Evolutionary conservation across 192 early-diverging fungal species (phyloP), one percentile per base, ranked within the genome.

Genomic region (Backusella sp.): DNA sequence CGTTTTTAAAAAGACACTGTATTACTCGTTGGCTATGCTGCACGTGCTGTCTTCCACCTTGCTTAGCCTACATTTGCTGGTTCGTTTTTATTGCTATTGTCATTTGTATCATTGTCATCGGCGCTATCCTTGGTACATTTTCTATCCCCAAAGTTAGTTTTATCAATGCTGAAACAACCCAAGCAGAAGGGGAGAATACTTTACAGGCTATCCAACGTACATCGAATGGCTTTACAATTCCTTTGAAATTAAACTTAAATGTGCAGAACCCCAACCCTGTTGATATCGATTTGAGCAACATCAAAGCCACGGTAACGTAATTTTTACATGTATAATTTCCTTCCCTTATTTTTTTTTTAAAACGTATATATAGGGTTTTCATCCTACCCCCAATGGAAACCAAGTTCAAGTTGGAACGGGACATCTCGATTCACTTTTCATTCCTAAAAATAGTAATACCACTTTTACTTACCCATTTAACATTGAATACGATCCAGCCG

Each of bases 401-500:
- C 37, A 42, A 14, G 77, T 74, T 4, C 70, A 83, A 36, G 78
- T 89, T 28, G 87, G 87, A 6, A 84, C 83, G 39, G 87, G 87
- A 19, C 71, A 72, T 21, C 36, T 87, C 34, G 74, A 72, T 62
- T 46, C 83, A 17, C 76, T 81, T 17, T 32, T 69, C 4, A 81
- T 89, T 49, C 73, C 79, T 1, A 59, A 23, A 12, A 71, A 86
- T 36, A 77, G 73, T 12, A 79, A 77, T 35, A 76, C 53, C 21
- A 78, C 46, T 32, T 79, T 88, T 36, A 73, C 74, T 1, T 89
- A 84, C 67, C 86, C 86, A 37, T 87, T 89, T 66, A 15, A 70
- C 0, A 81, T 86, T n/a, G 23, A 72, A n/a, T 89, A 89, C 49
- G 42, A 82, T 49, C 46, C 81, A 19, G n/a, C 46, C 3, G 26